Percentiles rank a stretch among this genome's conserved stretches.
Evolutionary conservation across 495 filamentous ascomycete genomes (phyloP).

Genomic region (Penicillium riverlandense): DNA sequence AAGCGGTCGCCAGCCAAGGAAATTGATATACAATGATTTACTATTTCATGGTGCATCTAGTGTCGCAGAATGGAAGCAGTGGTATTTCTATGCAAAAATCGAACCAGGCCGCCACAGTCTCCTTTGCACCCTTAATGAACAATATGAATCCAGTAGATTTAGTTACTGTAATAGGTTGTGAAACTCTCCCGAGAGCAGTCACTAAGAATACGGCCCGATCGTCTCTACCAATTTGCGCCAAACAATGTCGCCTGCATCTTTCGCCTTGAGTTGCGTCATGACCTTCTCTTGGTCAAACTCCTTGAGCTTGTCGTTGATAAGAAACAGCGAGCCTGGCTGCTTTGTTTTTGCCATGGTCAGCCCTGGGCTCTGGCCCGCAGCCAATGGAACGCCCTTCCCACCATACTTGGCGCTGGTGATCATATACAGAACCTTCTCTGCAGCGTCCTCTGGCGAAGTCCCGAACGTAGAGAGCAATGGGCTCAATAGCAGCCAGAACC

Average conservation of each 20-base stretch:
- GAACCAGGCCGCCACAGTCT: too few species aligned
- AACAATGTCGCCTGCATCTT: constrained; percentile 15
- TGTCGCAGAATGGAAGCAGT: too few species aligned
- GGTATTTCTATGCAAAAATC: too few species aligned
- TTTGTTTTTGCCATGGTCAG: constrained; percentile 14
- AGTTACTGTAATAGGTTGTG: too few species aligned
- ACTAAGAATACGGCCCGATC: constrained; percentile 18
- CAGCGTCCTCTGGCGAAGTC: constrained; percentile 17
- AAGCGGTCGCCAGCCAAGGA: too few species aligned
- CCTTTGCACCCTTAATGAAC: too few species aligned
- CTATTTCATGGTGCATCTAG: too few species aligned
- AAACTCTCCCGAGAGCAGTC: too few species aligned
- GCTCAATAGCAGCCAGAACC: constrained; percentile 11
- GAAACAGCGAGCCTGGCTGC: constrained; percentile 21
- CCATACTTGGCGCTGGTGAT: constrained; percentile 25
- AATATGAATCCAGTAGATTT: too few species aligned
- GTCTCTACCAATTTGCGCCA: constrained; percentile 23
- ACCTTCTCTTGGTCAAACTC: constrained; percentile 21
- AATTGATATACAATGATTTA: too few species aligned
- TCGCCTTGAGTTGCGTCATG: constrained; percentile 12
- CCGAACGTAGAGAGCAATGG: constrained; percentile 10
- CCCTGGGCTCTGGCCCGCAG: constrained; percentile 1
- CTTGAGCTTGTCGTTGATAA: constrained; percentile 20
- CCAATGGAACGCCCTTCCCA: constrained; percentile 15
- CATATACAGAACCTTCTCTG: constrained; percentile 22